phyloP scores from a whole-genome alignment of 306 rosid species.

The Castanea sativa region DNA sequence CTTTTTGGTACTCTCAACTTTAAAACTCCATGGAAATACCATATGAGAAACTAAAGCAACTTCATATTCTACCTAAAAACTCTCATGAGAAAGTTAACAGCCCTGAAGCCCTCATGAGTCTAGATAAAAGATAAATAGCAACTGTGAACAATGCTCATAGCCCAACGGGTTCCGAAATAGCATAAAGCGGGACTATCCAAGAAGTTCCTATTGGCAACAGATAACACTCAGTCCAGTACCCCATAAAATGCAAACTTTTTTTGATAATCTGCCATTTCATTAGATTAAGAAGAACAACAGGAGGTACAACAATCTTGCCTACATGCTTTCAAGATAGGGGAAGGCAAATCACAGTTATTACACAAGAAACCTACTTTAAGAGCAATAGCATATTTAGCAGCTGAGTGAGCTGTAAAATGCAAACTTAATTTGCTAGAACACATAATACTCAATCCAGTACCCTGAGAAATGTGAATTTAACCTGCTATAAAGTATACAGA shows the following conservation, averaged over 20 bases:
- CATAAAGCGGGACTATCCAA: neutral
- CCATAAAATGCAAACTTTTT: no score
- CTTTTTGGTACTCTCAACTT: neutral
- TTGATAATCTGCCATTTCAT: no score
- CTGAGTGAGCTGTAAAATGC: neutral
- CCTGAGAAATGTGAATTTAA: no score
- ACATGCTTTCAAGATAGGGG: no score
- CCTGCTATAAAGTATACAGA: no score
- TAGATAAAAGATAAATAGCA: neutral
- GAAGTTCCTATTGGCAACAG: neutral
- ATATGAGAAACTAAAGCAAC: neutral
- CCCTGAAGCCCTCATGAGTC: neutral
- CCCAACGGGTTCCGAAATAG: neutral
- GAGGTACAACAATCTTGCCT: no score
- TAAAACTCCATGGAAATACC: neutral
- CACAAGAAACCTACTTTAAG: no score
- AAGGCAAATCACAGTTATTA: no score
- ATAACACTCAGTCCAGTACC: neutral
- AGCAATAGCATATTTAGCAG: no score
- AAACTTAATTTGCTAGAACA: neutral
- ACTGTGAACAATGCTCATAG: neutral
- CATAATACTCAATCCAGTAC: no score
- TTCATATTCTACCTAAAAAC: neutral
- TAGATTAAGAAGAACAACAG: no score
- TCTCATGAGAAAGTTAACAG: neutral